Conservation (phyloP, 73 alveolate genomes). For the Tetrahymena borealis region DNA sequence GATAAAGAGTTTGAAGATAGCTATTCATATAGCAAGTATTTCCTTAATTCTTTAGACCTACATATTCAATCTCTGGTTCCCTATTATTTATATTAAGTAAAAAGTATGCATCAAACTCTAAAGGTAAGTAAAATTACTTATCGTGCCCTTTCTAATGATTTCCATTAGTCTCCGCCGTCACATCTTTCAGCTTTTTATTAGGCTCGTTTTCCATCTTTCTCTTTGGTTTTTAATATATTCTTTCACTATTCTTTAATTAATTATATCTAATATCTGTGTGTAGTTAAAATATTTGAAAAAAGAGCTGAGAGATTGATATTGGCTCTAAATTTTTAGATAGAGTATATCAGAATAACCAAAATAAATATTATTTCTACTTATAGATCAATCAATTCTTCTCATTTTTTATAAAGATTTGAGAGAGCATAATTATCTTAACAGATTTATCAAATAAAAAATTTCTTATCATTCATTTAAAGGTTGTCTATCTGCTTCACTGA, state of each 20-base stretch:
- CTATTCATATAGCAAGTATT: constrained; percentile 90
- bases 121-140: not conserved
- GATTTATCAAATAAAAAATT: no score
- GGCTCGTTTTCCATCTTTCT: not conserved
- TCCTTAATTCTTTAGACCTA: constrained; percentile 72
- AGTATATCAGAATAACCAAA: no score
- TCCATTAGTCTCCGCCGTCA: not conserved
- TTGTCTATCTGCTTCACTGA: no score
- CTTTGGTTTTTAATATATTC: not conserved
- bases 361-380: no score
- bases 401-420: no score
- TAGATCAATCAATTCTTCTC: no score
- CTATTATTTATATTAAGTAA: not conserved
- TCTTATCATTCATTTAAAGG: no score
- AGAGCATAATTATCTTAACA: no score
- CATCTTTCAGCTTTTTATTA: not conserved
- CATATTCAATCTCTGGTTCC: not conserved
- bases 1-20: constrained; percentile 65
- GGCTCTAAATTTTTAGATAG: no score
- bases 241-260: not conserved
- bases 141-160: not conserved
- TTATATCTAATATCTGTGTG: not conserved
- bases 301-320: no score
- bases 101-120: not conserved
- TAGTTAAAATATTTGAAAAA: no score